Evolutionary conservation across 345 rosid genomes (phyloP), one percentile per base, ranked within the genome.

Genomic region (Noccaea caerulescens): DNA sequence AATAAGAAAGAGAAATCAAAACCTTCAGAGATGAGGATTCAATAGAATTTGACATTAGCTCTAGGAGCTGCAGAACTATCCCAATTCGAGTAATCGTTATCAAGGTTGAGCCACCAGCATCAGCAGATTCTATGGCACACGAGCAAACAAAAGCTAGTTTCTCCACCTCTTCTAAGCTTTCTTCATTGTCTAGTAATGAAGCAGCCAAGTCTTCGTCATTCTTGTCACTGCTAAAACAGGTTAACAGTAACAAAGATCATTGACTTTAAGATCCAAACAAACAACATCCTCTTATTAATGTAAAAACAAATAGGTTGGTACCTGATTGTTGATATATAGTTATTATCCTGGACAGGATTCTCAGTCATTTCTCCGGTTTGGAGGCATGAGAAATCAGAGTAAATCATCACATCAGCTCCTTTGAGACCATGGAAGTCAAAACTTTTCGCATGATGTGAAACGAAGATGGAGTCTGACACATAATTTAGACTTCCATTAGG

Each of bases 61-160:
- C 96, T 69, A 91, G 71, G 38, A 87, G 85, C 84, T 84, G 87
- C 75, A 91, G 73, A 71, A 80, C 16, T 60, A 77, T 79, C 70
- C 97, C 91, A 76, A 81, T 77, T 25, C 80, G 80, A 68, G 69
- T 83, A 13, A 84, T 71, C 3, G 96, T 77, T 72, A 93, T 66
- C 68, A 93, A 78, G 51, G 86, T 96, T 34, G 93, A 91, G 64
- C 93, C 98, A 74, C 93, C 90, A 55, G 85, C 84, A 73, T 73
- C 82, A 66, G 89, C 84, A 59, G 90, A 80, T 58, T 84, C 88
- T 46, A 86, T 55, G 43, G 79, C 77, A 68, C 89, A 84, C 3
- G 92, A 77, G 76, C 86, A 86, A 68, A 87, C 79, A 75, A 82
- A 93, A 71, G 78, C 84, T 70, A 93, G 72, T 61, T 87, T 90